phyloP scores from a whole-genome alignment of 495 filamentous ascomycete genomes.

The Jackrogersella minutella region DNA sequence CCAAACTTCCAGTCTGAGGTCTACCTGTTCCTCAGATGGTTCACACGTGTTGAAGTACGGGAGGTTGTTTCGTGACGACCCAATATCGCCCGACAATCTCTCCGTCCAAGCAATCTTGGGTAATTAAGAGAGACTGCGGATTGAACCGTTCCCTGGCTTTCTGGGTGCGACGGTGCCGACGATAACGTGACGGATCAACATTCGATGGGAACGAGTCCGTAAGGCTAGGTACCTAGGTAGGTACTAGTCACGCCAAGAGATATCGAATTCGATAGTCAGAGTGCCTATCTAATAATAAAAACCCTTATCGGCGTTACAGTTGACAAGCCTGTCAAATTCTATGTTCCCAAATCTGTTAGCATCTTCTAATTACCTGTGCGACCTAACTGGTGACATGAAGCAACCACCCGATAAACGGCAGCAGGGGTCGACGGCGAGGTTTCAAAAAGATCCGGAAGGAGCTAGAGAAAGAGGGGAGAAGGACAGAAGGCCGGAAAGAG shows the following conservation, averaged over 20 bases:
- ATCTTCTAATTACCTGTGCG: constrained; percentile 1
- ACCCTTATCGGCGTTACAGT: constrained; percentile 10
- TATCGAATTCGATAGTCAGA: constrained; percentile 18
- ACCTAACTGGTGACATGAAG: not conserved
- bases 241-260: constrained; percentile 32
- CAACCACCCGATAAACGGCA: constrained; percentile 2
- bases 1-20: too few relatives aligned
- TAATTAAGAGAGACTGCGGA: constrained; percentile 4
- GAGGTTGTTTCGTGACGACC: not conserved
- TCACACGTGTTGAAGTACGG: not conserved
- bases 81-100: constrained; percentile 1
- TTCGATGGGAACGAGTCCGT: not conserved
- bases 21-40: too few relatives aligned
- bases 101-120: constrained; percentile 15
- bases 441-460: not conserved
- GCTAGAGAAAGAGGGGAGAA: not conserved
- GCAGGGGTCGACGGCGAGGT: not conserved
- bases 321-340: not conserved
- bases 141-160: not conserved
- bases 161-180: constrained; percentile 14
- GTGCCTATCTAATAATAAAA: not conserved
- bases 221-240: too few relatives aligned
- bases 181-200: constrained; percentile 15
- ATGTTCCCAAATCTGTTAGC: not conserved
- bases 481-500: not conserved